Evolutionary conservation across 768 basidiomycete species (phyloP).

Genomic region (Lactarius hatsudake): DNA sequence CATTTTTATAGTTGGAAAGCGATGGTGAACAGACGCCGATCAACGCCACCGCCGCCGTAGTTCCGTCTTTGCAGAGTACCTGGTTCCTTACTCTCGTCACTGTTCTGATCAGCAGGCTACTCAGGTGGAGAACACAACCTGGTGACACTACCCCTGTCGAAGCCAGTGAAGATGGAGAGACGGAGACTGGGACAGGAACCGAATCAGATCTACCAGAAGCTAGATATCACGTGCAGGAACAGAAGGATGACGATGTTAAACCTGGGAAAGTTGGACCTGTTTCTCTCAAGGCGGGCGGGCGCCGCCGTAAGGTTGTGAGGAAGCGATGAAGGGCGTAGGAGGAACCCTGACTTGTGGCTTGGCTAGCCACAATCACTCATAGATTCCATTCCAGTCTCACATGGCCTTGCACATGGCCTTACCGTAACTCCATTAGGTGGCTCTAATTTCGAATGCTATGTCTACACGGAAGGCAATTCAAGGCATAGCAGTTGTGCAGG

Average conservation of each 20-base stretch:
- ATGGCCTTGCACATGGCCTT: not conserved
- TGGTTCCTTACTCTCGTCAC: conserved; percentile 62
- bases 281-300: conserved; percentile 57
- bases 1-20: conserved; percentile 55
- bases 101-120: conserved; percentile 32
- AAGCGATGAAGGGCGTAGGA: conserved; percentile 39
- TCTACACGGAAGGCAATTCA: not conserved
- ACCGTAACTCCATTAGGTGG: not conserved
- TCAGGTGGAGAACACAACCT: conserved; percentile 20
- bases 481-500: not conserved
- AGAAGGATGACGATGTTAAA: conserved; percentile 31
- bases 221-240: conserved; percentile 37
- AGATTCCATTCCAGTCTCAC: conserved; percentile 1
- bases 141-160: conserved; percentile 2
- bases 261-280: conserved; percentile 37
- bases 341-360: not conserved
- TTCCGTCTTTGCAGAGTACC: conserved; percentile 59
- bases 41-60: conserved; percentile 44
- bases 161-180: conserved; percentile 43
- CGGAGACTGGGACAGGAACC: conserved; percentile 47
- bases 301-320: conserved; percentile 56
- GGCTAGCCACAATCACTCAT: not conserved
- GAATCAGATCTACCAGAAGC: conserved; percentile 40
- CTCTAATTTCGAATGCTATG: not conserved
- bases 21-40: conserved; percentile 51